Base-by-base conservation (phyloP, 2,329 filamentous ascomycete genomes). In the Penicillium sp. region DNA sequence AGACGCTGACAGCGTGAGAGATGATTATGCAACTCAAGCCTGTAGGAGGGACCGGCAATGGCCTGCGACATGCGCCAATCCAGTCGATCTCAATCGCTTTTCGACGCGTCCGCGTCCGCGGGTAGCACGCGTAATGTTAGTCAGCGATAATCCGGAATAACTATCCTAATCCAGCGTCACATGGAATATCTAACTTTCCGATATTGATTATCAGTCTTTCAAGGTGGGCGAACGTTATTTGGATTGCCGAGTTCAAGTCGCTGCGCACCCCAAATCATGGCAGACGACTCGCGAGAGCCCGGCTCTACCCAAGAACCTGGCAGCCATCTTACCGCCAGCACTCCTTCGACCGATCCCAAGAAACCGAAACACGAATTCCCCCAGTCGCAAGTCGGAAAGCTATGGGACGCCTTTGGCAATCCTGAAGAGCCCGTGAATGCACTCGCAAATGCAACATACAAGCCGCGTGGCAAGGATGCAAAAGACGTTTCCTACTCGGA, bases 391-490 rank as follows among this genome's bases (percentile, higher is more conserved):
- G 69, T 67, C 28, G 67, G 65, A 43, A 72, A 73, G 57, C 53
- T 72, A 57, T 71, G 70, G 68, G 69, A 71, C 35, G 69, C 67
- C 19, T 70, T 72, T 45, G 68, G 69, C 20, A 69, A 67, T 44
- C 69, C 70, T 8, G 63, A 68, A 43, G 68, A 77, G 43, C 75
- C 71, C 33, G 72, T 74, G 27, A 79, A 79, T 56, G 59, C 72
- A 39, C 62, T 82, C 61, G 72, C 79, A 1, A 76, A 76, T 40
- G 77, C 77, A 13, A 75, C 72, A 10, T 71, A 74, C 48, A 75
- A 80, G 70, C 83, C 72, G 66, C 75, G 76, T 7, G 85, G 72
- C 68, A 86, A 75, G 42, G 63, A 64, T 37, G 53, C 64, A n/a
- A 62, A 67, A 40, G 64, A 69, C 45, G 46, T 66, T 20, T 59